Conservation (phyloP, 2,329 filamentous ascomycete genomes). For the Purpureocillium takamizusanense region DNA sequence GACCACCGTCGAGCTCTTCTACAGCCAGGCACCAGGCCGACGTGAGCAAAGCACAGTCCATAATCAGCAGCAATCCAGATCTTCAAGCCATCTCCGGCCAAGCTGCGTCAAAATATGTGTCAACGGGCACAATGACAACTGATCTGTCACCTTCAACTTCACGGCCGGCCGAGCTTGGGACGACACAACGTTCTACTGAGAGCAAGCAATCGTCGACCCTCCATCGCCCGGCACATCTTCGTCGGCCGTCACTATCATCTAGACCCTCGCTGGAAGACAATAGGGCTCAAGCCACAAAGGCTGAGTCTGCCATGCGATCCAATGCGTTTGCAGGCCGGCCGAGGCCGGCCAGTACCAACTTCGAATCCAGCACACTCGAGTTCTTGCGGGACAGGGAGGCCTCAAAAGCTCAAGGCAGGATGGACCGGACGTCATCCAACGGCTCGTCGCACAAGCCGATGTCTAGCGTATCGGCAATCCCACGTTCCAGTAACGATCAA, state of each 20-base stretch:
- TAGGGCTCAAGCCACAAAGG: conserved; percentile 9
- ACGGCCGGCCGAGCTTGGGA: conserved; percentile 12
- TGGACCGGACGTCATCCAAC: conserved; percentile 11
- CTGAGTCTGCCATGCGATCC: conserved; percentile 12
- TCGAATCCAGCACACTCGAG: conserved; percentile 68
- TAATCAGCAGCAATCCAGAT: conserved; percentile 54
- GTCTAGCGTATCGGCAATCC: conserved; percentile 23
- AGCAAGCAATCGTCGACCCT: conserved; percentile 8
- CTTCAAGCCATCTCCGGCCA: conserved; percentile 47
- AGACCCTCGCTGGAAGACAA: conserved; percentile 12
- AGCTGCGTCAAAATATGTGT: conserved; percentile 32
- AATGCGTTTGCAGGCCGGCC: conserved; percentile 37
- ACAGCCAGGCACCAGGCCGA: conserved; percentile 40
- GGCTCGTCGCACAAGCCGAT: conserved; percentile 23
- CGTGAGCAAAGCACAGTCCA: conserved; percentile 46
- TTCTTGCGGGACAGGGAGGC: conserved; percentile 71
- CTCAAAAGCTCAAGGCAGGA: conserved; percentile 26
- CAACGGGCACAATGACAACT: conserved; percentile 72
- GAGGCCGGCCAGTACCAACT: conserved; percentile 72
- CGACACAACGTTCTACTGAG: conserved; percentile 6
- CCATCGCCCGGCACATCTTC: conserved; percentile 14
- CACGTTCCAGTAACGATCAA: conserved; percentile 17
- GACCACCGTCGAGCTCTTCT: conserved; percentile 25
- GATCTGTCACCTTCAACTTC: conserved; percentile 40
- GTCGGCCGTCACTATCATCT: conserved; percentile 10